Evolutionary conservation across 176 grass and related monocot species (phyloP), one percentile per base, ranked within the genome.

Genomic region (Carex parvula): DNA sequence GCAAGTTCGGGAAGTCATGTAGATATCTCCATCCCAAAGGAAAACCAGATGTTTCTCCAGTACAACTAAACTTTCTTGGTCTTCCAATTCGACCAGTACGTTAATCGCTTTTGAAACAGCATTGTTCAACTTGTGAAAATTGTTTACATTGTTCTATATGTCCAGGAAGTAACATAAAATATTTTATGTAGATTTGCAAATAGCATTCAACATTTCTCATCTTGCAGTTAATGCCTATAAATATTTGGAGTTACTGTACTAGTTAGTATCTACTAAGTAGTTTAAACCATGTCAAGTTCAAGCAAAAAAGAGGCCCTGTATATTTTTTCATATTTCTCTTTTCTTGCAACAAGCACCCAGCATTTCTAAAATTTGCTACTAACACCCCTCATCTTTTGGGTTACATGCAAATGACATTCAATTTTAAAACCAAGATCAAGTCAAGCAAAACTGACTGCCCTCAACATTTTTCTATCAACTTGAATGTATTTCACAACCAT

Each of bases 81-180:
- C 97, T 99, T 88, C 96, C 96, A 73, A 84, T 99, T 86, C 89
- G 96, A 81, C 91, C 85, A 15, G 96, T 99, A 95, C 89, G 89
- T 87, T 48, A 56, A 77, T 57, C 7, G 13, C 52, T 57, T 26
- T 77, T 77, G 50, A 77, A 53, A 77, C 14, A 32, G 24, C 73
- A 18, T 13, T 55, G 22, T 32, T 56, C 24, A 29, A 56, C 50
- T 30, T 22, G 26, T 78, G 12, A 55, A 78, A 78, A 14, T 18
- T 56, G 2, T 17, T 57, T 57, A 18, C 46, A 12, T 55, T 16
- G 5, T 33, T 56, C 57, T 29, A n/a, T 78, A 78, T 78, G 33
- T n/a, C 33, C 22, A 12, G 26, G 22, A 78, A 78, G 10, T 57
- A 55, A 33, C 50, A 30, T 30, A 15, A 78, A 33, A 57, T 32